Conservation (phyloP, 495 filamentous ascomycete genomes). For the Evernia prunastri region DNA sequence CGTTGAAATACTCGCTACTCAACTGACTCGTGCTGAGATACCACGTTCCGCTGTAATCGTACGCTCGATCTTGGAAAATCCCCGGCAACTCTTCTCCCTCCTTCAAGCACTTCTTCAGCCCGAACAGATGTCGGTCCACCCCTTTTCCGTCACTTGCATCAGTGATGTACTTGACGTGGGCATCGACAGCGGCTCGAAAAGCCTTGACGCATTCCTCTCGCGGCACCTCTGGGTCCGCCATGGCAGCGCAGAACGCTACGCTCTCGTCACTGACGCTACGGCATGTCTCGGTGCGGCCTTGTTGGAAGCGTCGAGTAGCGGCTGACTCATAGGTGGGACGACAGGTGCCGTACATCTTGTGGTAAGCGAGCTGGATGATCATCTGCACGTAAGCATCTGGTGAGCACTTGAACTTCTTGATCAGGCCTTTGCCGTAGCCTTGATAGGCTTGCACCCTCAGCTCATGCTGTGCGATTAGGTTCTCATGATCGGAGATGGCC, state of each 20-base stretch:
- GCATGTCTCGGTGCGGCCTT: constrained; percentile 94
- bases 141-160: constrained; percentile 87
- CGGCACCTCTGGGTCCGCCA: constrained; percentile 57
- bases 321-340: constrained; percentile 98
- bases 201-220: constrained; percentile 59
- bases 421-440: constrained; percentile 95
- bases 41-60: constrained; percentile 78
- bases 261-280: constrained; percentile 86
- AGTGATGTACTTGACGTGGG: constrained; percentile 83
- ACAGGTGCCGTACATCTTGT: constrained; percentile 98
- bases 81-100: constrained; percentile 76
- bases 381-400: constrained; percentile 98
- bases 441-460: constrained; percentile 91
- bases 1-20: constrained; percentile 95
- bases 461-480: constrained; percentile 80
- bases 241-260: constrained; percentile 83
- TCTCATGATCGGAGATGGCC: constrained; percentile 67
- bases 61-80: constrained; percentile 83
- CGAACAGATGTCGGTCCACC: constrained; percentile 94
- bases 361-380: constrained; percentile 97
- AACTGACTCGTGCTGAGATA: constrained; percentile 83
- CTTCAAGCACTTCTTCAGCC: constrained; percentile 82
- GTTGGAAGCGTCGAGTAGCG: constrained; percentile 87
- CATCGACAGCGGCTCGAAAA: constrained; percentile 73
- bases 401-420: constrained; percentile 99